These are phyloP conservation scores for Fraxinus xanthoxyloides DNA, from an alignment of 305 asterid genomes.

Conservation along the genomic window DNA sequence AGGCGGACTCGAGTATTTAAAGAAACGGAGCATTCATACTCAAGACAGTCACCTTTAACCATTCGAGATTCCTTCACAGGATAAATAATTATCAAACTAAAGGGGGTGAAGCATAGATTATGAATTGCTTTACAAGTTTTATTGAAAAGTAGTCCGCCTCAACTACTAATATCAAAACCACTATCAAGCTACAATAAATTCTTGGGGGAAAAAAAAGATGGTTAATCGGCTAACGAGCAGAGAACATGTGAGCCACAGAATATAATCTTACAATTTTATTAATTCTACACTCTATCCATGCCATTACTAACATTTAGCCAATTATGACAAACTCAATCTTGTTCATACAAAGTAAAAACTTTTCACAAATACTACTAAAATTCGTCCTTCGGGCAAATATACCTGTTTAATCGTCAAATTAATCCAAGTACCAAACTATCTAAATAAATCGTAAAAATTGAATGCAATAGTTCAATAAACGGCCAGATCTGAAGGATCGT, in stretches of 20 bases:
- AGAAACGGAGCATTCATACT: neutral
- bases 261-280: constrained; percentile 5
- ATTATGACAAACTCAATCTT: constrained; percentile 10
- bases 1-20: neutral
- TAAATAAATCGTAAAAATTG: neutral
- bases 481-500: constrained; percentile 53
- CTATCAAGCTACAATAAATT: neutral
- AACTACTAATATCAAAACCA: neutral
- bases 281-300: neutral
- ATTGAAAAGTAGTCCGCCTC: neutral
- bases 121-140: neutral
- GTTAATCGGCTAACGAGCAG: constrained; percentile 12
- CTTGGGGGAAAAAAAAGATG: neutral
- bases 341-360: neutral
- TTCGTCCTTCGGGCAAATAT: neutral
- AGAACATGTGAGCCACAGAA: neutral
- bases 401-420: constrained; percentile 13
- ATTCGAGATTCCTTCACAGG: neutral
- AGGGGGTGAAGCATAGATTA: neutral
- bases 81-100: neutral
- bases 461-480: constrained; percentile 47
- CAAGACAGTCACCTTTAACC: neutral
- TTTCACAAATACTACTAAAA: neutral
- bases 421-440: neutral
- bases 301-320: constrained; percentile 7